Evolutionary conservation across 163 green algal genomes (phyloP), one percentile per base, ranked within the genome.

Genomic region (Chlamydomonas reinhardtii): DNA sequence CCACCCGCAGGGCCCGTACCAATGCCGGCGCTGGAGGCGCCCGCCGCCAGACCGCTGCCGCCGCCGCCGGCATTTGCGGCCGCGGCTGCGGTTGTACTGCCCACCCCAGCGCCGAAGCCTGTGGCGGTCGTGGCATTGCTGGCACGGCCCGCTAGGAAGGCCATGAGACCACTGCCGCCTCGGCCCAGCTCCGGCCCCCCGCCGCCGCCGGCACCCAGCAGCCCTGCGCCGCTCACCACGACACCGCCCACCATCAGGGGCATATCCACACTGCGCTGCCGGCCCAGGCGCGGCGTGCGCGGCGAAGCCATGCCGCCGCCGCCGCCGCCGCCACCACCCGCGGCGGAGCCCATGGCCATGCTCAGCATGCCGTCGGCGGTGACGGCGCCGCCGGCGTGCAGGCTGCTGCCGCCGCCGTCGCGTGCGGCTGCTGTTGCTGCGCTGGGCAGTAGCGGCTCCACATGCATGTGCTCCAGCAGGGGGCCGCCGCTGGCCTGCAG

Each of bases 391-490:
- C 62, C 62, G 27, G 27, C 24, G 62, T 32, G 62, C 27, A 32
- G 62, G 62, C 16, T 48, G 73, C 27, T 15, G 16, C 39, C 34
- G 52, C 15, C n/a, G 52, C 16, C 52, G 16, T 9, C 25, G 4
- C 24, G 9, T 1, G 29, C 48, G 12, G 48, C 17, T 68, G 73
- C 31, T n/a, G 68, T 32, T 16, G 32, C 16, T 0, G 32, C 22
- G 71, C 20, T 27, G 48, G 48, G 48, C 71, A 35, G 4, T 52
- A 81, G 32, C 35, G n/a, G 75, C 75, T 83, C 75, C 25, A 59
- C 9, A 25, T 9, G 0, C 29, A 83, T 83, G 61, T 83, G 35
- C 35, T 73, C 61, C 34, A 83, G 75, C 43, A 83, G 75, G 1
- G 59, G 34, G 4, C 75, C 75, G 34, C 75, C 75, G 61, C 61